Conservation (phyloP, 2,329 filamentous ascomycete genomes). For the Xylaria hypoxylon region DNA sequence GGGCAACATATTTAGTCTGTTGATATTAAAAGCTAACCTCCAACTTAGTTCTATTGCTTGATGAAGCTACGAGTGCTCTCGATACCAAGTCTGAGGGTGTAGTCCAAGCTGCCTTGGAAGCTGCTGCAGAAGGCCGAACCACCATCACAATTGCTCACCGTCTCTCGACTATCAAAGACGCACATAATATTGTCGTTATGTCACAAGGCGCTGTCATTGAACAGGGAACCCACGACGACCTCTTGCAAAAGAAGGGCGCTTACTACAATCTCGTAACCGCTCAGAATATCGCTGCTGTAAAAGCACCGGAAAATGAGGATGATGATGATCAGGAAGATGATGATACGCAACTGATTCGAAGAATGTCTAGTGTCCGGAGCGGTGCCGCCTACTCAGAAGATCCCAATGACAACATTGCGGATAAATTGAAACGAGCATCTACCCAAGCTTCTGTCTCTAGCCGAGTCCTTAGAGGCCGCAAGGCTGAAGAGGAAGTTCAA, state of each 20-base stretch:
- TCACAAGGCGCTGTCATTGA: constrained; percentile 86
- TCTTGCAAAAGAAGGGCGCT: constrained; percentile 76
- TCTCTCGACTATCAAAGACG: constrained; percentile 91
- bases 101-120: constrained; percentile 91
- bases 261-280: constrained; percentile 90
- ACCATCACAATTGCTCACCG: constrained; percentile 97
- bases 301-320: constrained; percentile 63
- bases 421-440: constrained; percentile 66
- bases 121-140: constrained; percentile 85
- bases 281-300: constrained; percentile 78
- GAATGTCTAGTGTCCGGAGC: constrained; percentile 56
- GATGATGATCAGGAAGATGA: constrained; percentile 60
- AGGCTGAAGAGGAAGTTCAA: constrained; percentile 62
- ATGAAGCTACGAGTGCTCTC: constrained; percentile 93
- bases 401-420: constrained; percentile 71
- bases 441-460: constrained; percentile 76
- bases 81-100: constrained; percentile 96
- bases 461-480: constrained; percentile 70
- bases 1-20: not conserved
- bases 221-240: constrained; percentile 86
- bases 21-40: constrained; percentile 17
- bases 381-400: constrained; percentile 61
- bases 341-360: constrained; percentile 58
- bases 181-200: constrained; percentile 97
- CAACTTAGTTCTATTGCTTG: constrained; percentile 78